Base-by-base conservation (phyloP, 768 basidiomycete species). In the Naganishia kalamii region DNA sequence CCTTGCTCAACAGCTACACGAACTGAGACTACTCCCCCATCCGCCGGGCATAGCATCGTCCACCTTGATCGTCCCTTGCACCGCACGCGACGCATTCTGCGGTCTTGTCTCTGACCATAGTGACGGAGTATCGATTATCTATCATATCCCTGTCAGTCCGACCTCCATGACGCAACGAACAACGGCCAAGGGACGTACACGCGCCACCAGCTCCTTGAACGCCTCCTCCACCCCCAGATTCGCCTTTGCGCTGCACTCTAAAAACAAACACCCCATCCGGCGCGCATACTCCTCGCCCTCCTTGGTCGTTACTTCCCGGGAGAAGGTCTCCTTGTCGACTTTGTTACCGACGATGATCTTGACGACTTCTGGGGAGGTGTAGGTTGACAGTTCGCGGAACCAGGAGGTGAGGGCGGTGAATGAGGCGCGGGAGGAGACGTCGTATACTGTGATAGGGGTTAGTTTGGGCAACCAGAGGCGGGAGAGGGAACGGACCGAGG, bases 391-490 rank as follows among this genome's bases (percentile, higher is more conserved):
- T 75, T 97, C 93, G 57, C 85, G 84, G 75, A 81, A 80, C 96
- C 96, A 99, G 65, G 87, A 83, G 17, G 91, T 87, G n/a, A 98
- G 84, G 10, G 91, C 89, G 23, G 97, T 92, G 74, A 93, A 98
- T 0, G 92, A 90, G 77, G 90, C 88, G 35, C 92, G 84, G 70
- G 87, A 92, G 7, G 93, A 84, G 37, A 97, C 90, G 78, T 98
- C 96, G 78, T 98, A 99, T 4, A 98, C 94, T 92, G 73, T 49
- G 15, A 12, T 33, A 30, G 23, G 25, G 59, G 2, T 19, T 13
- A 44, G 3, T 7, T 23, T 17, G 6, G n/a, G 35, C 5, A 51
- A 37, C 25, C n/a, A 21, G 35, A 8, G 25, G 35, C 32, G 25
- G 17, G 37, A 32, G 15, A 7, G 41, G 25, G 27, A 19, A 72